Evolutionary conservation across 2,329 filamentous ascomycete species (phyloP).

Genomic region (Hysterium pulicare): DNA sequence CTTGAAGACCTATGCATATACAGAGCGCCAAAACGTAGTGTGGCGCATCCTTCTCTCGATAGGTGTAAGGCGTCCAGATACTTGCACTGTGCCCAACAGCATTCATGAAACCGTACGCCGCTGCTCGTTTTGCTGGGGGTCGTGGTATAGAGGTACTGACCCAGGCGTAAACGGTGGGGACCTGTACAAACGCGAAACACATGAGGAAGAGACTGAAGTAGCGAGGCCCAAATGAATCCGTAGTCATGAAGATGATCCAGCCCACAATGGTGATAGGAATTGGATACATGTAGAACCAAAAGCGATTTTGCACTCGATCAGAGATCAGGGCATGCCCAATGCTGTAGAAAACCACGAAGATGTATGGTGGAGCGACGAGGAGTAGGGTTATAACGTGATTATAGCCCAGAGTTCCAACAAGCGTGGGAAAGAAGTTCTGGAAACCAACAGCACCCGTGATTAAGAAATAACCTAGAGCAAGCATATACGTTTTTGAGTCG

Average conservation of each 20-base stretch:
- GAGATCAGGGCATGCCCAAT: conserved; percentile 40
- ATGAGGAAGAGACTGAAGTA: conserved; percentile 54
- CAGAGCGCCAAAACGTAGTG: too few species aligned
- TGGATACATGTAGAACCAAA: conserved; percentile 37
- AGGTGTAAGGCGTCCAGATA: too few species aligned
- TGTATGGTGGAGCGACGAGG: conserved; percentile 56
- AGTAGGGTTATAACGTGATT: conserved; percentile 51
- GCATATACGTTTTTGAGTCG: conserved; percentile 48
- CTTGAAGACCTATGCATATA: too few species aligned
- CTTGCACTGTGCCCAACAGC: too few species aligned
- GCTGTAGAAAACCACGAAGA: conserved; percentile 50
- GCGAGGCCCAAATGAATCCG: conserved; percentile 45
- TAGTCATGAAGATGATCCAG: conserved; percentile 52
- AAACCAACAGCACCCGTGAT: conserved; percentile 48
- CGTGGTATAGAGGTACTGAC: neutral
- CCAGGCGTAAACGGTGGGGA: neutral
- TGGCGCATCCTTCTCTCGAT: too few species aligned
- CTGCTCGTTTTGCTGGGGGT: neutral
- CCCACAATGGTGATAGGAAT: conserved; percentile 49
- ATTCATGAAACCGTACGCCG: too few species aligned
- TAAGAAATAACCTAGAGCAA: conserved; percentile 45
- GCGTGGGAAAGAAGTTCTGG: conserved; percentile 54
- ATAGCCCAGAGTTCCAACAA: conserved; percentile 53
- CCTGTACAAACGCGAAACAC: too few species aligned
- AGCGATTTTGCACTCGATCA: conserved; percentile 38